Evolutionary conservation across 768 basidiomycete species (phyloP), one percentile per base, ranked within the genome.

Genomic region (Dictyophora rubrovolvata): DNA sequence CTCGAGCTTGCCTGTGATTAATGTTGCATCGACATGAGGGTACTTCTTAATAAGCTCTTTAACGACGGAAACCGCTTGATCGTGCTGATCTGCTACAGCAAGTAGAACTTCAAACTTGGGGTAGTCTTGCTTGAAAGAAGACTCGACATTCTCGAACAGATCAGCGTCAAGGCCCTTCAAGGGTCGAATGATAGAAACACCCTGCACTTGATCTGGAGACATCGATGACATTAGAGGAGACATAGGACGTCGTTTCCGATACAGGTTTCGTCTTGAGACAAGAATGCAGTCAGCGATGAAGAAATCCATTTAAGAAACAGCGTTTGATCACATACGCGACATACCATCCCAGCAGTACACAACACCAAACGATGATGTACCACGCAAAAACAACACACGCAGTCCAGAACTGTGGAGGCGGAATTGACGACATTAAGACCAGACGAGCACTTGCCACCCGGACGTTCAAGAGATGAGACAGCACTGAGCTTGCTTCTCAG

Each of bases 121-220:
- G 69, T 98, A 98, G 63, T 94, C 87, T 67, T 96, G 93, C 34
- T 74, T 77, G 72, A 98, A 95, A 0, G 90, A 89, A 3, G 93
- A 91, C 71, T 96, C 92, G 53, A 99, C 74, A 69, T 97, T 97
- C 74, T 96, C 93, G 71, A 88, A 97, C 18, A 99, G 79, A 69
- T 98, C 97, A 60, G 87, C 82, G 71, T 99, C 96, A 21, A 99
- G 76, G 12, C 96, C 96, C 69, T 94, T 94, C 53, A 99, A 77
- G 6, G 96, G 96, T 50, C 96, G 84, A 53, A 98, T 77, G 64
- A 98, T 92, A 1, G 93, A 91, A 33, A 98, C 95, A 20, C 93
- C 95, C 11, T 93, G 93, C 2, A 81, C 80, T 16, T 75, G 67
- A 17, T 69, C 65, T 7, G 73, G 62, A n/a, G n/a, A n/a, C 10